Conservation (phyloP, 1,139 yeast genomes). For the Schwanniomyces etchellsii region DNA sequence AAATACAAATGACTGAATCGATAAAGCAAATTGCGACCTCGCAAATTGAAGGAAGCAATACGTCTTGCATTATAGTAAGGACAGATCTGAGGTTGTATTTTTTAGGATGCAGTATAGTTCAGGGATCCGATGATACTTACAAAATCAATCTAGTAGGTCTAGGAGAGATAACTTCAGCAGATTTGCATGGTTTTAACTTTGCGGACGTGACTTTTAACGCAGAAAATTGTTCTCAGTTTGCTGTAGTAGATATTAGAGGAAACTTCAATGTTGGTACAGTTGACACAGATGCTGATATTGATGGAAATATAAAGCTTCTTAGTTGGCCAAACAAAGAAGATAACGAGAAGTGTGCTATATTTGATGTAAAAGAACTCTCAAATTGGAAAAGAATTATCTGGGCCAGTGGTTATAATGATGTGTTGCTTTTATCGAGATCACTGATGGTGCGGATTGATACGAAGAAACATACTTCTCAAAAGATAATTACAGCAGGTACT, state of each 20-base stretch:
- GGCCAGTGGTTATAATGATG: conserved; percentile 24
- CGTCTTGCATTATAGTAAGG: conserved; percentile 19
- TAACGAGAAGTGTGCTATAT: conserved; percentile 13
- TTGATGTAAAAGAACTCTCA: conserved; percentile 49
- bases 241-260: conserved; percentile 48
- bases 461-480: conserved; percentile 18
- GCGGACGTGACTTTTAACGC: conserved; percentile 46
- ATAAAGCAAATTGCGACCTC: conserved; percentile 36
- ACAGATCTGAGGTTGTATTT: conserved; percentile 22
- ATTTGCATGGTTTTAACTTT: conserved; percentile 26
- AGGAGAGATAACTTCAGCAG: conserved; percentile 16
- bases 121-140: conserved; percentile 6
- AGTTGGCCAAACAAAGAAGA: conserved; percentile 1
- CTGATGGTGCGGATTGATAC: conserved; percentile 28
- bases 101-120: conserved; percentile 7
- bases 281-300: too few species aligned
- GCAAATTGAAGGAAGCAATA: conserved; percentile 8
- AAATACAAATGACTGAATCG: conserved; percentile 24
- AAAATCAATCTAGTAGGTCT: conserved; percentile 13
- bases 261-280: too few species aligned
- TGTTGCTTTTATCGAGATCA: conserved; percentile 43
- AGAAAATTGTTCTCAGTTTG: conserved; percentile 30
- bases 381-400: conserved; percentile 50
- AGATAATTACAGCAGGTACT: conserved; percentile 42
- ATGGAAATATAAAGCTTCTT: too few species aligned